Evolutionary conservation across 352 stramenopile species (phyloP), one percentile per base, ranked within the genome.

Genomic region (Globisporangium cylindrosporum): DNA sequence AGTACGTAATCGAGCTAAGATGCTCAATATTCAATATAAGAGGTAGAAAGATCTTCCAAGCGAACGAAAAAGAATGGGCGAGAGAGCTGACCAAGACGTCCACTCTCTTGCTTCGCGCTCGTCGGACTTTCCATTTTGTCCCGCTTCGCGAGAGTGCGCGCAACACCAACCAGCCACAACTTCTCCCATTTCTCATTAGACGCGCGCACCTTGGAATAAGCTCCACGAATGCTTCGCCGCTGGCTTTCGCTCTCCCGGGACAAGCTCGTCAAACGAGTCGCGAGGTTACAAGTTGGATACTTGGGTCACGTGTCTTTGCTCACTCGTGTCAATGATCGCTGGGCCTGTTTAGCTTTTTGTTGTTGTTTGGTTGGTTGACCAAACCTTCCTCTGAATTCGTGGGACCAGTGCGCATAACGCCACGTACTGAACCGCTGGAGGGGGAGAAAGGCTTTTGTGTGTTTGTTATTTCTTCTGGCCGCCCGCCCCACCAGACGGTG

Each of bases 101-200:
- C 27, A 60, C 54, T 60, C 27, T 60, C 54, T 60, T 60, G 54
- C 41, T n/a, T 24, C 49, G n/a, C 49, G 22, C 49, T 25, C 18
- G 8, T 60, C 54, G 15, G 54, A 60, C 54, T 60, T 56, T 56
- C 49, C 54, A 22, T 18, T 15, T 60, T 25, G 54, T 27, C 27
- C 27, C 54, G 54, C 54, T 8, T n/a, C n/a, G 18, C 25, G 18
- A 10, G 25, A 49, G 41, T 0, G 27, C 27, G 41, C 5, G 54
- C 54, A 10, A 24, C 48, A 15, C 20, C 5, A 14, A 18, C 36
- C 12, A 14, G 10, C 36, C 4, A 12, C 36, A 49, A 5, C 15
- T 7, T 7, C 15, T n/a, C 32, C 7, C 8, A 38, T 10, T 9
- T 12, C 43, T 10, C 18, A n/a, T 51, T 51, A 51, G 43, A 51